phyloP scores from a whole-genome alignment of 805 yeast genomes.

The Clavispora phyllophila region DNA sequence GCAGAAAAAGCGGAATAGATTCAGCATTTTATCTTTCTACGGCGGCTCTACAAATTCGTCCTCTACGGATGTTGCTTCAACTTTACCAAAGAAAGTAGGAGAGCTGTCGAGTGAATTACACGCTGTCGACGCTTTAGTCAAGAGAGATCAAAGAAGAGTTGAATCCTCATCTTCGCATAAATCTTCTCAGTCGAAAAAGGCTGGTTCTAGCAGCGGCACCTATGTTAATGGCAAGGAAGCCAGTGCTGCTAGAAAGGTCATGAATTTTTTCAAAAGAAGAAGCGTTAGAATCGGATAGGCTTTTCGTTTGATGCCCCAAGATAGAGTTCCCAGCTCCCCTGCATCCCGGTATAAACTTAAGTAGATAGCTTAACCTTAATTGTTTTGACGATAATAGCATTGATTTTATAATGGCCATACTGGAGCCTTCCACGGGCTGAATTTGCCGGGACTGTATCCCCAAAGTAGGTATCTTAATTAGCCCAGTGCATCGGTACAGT shows the following conservation, averaged over 20 bases:
- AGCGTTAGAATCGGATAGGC: conserved; percentile 14
- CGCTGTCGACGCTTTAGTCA: background rate
- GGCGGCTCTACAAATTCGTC: conserved; percentile 26
- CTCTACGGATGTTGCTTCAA: conserved; percentile 3
- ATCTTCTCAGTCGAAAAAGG: conserved; percentile 18
- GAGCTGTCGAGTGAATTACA: conserved; percentile 6
- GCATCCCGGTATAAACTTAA: background rate
- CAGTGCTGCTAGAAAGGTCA: conserved; percentile 56
- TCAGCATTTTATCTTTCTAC: conserved; percentile 41
- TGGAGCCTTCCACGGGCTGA: background rate
- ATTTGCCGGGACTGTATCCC: no score
- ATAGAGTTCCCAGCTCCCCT: background rate
- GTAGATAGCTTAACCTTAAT: background rate
- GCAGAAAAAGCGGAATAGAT: conserved; percentile 36
- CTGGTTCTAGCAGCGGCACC: conserved; percentile 17
- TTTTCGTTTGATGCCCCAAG: no score
- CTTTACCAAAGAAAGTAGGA: background rate
- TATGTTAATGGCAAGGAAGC: conserved; percentile 46
- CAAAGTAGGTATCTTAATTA: no score
- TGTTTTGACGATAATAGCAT: background rate
- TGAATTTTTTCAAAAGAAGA: conserved; percentile 17
- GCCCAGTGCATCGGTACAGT: background rate
- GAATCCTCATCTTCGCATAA: conserved; percentile 26
- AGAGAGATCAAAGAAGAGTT: conserved; percentile 21
- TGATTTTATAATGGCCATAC: background rate